phyloP scores from a whole-genome alignment of 306 rosid genomes.

The Quercus glauca region DNA sequence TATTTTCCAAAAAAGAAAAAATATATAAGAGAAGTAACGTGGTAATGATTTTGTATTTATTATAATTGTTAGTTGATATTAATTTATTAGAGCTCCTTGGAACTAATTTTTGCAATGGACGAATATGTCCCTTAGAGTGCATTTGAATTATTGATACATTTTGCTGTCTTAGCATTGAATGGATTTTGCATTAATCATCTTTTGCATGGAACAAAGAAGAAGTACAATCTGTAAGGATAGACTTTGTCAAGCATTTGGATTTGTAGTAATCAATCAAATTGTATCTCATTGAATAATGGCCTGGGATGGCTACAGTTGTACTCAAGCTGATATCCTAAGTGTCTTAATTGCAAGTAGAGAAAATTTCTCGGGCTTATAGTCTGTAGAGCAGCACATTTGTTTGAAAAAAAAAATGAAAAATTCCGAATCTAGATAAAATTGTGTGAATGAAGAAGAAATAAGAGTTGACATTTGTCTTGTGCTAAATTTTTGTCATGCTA shows the following conservation, averaged over 20 bases:
- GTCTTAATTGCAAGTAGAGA: neutral
- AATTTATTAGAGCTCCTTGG: neutral
- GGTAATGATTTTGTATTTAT: neutral
- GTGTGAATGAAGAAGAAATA: constrained; percentile 5
- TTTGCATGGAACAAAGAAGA: constrained; percentile 1
- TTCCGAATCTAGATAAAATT: neutral
- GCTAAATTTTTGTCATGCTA: constrained; percentile 32
- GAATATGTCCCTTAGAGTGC: neutral
- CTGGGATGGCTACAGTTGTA: neutral
- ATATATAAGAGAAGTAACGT: too few relatives aligned
- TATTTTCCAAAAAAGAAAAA: too few relatives aligned
- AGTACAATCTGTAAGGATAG: neutral
- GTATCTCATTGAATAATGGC: neutral
- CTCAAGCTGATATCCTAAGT: neutral
- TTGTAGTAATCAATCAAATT: neutral
- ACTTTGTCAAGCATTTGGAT: neutral
- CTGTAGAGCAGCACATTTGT: neutral
- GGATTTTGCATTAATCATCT: neutral
- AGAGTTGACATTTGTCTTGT: constrained; percentile 21
- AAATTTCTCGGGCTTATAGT: neutral
- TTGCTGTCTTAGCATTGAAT: constrained; percentile 1
- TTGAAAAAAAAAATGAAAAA: neutral
- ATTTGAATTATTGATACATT: neutral
- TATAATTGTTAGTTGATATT: neutral
- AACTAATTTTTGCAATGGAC: neutral